phyloP scores from a whole-genome alignment of 306 rosid species.

The Medicago ruthenica region DNA sequence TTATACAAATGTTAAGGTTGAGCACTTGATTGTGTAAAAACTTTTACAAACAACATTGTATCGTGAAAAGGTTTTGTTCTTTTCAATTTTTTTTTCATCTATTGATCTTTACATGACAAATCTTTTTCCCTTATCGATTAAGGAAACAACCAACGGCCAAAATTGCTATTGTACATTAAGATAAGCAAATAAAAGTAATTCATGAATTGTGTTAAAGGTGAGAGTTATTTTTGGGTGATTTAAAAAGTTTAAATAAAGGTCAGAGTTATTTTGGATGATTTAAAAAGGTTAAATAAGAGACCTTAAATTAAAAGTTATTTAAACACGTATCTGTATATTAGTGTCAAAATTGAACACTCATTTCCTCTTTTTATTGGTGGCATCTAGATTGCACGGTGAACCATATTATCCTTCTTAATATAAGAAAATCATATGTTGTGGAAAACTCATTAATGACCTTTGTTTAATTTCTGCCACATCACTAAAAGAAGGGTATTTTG shows the following conservation, averaged over 20 bases:
- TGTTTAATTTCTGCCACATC: too few relatives aligned
- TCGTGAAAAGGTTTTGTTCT: neutral
- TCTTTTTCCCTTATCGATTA: neutral
- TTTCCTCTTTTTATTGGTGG: neutral
- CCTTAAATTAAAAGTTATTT: neutral
- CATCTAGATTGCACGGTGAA: neutral
- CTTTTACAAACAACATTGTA: too few relatives aligned
- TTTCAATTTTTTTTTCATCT: neutral
- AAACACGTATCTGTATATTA: neutral
- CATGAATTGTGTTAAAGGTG: neutral
- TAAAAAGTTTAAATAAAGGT: neutral
- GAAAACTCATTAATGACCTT: too few relatives aligned
- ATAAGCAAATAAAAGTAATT: neutral
- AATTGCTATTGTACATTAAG: neutral
- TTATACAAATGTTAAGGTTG: too few relatives aligned
- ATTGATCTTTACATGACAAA: neutral
- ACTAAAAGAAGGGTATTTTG: too few relatives aligned
- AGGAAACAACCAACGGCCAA: neutral
- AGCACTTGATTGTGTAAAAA: too few relatives aligned
- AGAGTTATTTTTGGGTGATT: neutral
- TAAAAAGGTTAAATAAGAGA: neutral
- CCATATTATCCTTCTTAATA: too few relatives aligned
- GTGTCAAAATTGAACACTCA: neutral
- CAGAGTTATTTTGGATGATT: neutral
- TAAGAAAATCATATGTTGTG: too few relatives aligned